Base-by-base conservation (phyloP, 2,329 filamentous ascomycete genomes). In the Zalaria obscura region DNA sequence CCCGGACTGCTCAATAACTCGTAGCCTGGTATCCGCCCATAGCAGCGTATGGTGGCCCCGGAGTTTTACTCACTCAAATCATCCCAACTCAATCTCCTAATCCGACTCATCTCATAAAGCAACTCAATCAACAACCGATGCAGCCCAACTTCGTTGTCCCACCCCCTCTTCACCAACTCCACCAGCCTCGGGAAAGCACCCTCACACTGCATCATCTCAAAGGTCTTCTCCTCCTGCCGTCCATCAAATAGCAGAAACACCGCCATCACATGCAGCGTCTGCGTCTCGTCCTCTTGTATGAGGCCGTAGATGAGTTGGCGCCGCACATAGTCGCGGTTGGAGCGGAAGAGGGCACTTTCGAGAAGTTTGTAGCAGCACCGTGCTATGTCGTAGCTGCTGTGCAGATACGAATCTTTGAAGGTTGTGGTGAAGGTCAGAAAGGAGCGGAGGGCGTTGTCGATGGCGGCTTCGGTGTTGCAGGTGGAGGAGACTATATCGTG, bases 81-180 rank as follows among this genome's bases (percentile, higher is more conserved):
- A 49, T 85, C 77, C 46, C 73, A 65, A 41, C 75, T 79, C 45
- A 98, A 66, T 47, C 79, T 75, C 61, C 96, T 87, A 58, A 96
- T 86, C 46, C 93, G 76, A 36, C 86, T 88, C 83, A 95, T 95
- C 67, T 96, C 91, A 63, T 94, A 98, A 57, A 95, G 73, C 43
- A 98, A 67, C 61, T 95, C 83, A 53, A 98, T 70, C 40, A 96
- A 68, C 47, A 91, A 65, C 31, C 82, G 77, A 63, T 95, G 85
- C 46, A 96, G 68, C 40, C 76, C 72, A 25, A 75, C 70, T 55
- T 88, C 81, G 33, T 80, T 72, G 48, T 64, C 60, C 39, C 70
- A 72, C 47, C 73, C 72, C 35, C 67, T 70, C 54, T 80, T 74
- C 52, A 96, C 80, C 49, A 98, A 67, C 48, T 93, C 85, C 28